Base-by-base conservation (phyloP, 208 protist genomes). In the Trypanosomatidae sp. region DNA sequence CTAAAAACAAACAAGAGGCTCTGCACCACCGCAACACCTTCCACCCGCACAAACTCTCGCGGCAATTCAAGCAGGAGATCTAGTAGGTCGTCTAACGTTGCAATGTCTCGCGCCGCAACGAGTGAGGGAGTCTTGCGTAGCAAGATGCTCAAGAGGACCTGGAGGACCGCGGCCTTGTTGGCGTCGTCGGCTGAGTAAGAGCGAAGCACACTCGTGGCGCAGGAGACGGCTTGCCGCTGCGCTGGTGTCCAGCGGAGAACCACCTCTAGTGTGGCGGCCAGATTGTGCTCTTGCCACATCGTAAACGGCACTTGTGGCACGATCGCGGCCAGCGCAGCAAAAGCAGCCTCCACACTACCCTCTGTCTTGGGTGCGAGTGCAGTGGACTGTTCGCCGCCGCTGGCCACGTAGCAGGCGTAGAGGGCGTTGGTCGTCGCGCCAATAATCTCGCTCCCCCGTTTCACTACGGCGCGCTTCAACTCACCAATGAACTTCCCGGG, bases 241-340 rank as follows among this genome's bases (percentile, higher is more conserved):
- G 81, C 76, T 13, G 87, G 88, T 43, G 43, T 46, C 88, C 90
- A 95, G n/a, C 74, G 77, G 46, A 93, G 71, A 49, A 95, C 67
- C 52, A 83, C 84, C 9, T 72, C 73, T 28, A 95, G 62, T n/a
- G 88, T 87, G 33, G 83, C 90, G 0, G 66, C 72, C 19, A 95
- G 36, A 15, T 77, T 82, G n/a, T 92, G 52, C 64, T 83, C 80
- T 69, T 77, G 67, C 87, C 88, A 95, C 41, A 82, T 53, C 0
- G 56, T 19, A 36, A 86, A 69, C n/a, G 78, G 49, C 36, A 83
- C 22, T 7, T 73, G 72, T 12, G 91, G 77, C 3, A 74, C 85
- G 4, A 92, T 12, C 7, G 71, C 50, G 2, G 68, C 71, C 19
- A 92, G 59, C n/a, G 85, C 62, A 9, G 33, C 55, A 3, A 93